These are phyloP conservation scores for Clonostachys chloroleuca DNA, from an alignment of 2,329 filamentous ascomycete species.

Conservation along the genomic window DNA sequence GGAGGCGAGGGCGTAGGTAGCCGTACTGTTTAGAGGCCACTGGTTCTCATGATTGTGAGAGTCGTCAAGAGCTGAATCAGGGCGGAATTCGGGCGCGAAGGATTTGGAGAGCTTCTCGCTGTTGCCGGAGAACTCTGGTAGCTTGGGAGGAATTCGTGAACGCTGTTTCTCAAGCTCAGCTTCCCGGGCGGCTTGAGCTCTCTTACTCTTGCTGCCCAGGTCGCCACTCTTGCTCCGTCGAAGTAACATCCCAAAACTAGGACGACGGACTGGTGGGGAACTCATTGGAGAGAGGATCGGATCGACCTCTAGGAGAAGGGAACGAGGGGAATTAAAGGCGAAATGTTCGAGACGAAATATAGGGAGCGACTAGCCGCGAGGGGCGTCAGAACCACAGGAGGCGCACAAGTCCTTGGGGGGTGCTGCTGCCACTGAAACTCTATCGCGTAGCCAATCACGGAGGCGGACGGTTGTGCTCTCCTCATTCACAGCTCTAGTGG, in stretches of 20 bases:
- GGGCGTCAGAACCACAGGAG: too few relatives aligned
- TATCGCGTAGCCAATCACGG: too few relatives aligned
- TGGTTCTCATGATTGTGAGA: conserved; percentile 8
- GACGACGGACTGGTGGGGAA: conserved; percentile 19
- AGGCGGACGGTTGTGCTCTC: too few relatives aligned
- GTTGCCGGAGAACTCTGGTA: conserved; percentile 47
- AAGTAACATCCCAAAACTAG: conserved; percentile 56
- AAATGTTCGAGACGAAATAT: conserved; percentile 2
- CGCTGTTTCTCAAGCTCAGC: conserved; percentile 47
- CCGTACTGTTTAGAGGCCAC: conserved; percentile 18
- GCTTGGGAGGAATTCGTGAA: conserved; percentile 42
- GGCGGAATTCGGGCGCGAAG: conserved; percentile 49
- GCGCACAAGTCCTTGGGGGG: too few relatives aligned
- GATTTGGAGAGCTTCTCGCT: conserved; percentile 39
- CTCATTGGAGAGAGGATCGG: conserved; percentile 4
- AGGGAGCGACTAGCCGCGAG: background rate
- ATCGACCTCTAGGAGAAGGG: conserved; percentile 18
- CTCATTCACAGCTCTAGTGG: too few relatives aligned
- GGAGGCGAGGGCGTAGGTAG: conserved; percentile 31
- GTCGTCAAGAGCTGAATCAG: conserved; percentile 45
- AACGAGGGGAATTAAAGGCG: conserved; percentile 10
- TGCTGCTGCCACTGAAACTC: too few relatives aligned
- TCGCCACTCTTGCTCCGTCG: conserved; percentile 66
- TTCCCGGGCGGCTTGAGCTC: conserved; percentile 48
- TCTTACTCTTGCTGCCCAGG: conserved; percentile 55